Base-by-base conservation (phyloP, 2,329 filamentous ascomycete genomes). In the Phyllosticta capitalensis region DNA sequence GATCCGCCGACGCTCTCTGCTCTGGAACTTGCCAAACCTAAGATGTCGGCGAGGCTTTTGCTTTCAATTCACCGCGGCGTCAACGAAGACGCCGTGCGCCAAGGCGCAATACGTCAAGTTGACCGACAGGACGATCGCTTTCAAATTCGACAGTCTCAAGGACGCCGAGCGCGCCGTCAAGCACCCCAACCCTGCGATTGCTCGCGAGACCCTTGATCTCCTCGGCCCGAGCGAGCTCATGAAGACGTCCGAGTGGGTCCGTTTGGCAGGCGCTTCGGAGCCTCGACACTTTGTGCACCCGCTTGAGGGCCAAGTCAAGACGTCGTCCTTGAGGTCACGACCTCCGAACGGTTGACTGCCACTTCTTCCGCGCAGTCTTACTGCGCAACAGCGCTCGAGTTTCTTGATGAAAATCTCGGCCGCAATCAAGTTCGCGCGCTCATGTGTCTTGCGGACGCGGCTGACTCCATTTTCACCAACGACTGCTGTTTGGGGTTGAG, bases 61-160 rank as follows among this genome's bases (percentile, higher is more conserved):
- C n/a, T n/a, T n/a, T n/a, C n/a, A n/a, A n/a, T n/a, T n/a, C n/a
- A n/a, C n/a, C n/a, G n/a, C n/a, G n/a, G n/a, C n/a, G n/a, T n/a
- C n/a, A n/a, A n/a, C n/a, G 52, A 10, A 10, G 0, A 52, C 55
- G 2, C 9, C 24, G 7, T 56, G 12, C 24, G 2, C 30, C 51
- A 48, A 14, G 28, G n/a, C 30, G 30, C 66, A 68, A 54, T 7
- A 17, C 28, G 19, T 45, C 19, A 50, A 51, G 59, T 50, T 54
- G 61, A 7, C 7, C 5, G 26, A 28, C 4, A 63, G 33, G 3
- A 7, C 14, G 17, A 1, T 72, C 33, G 63, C 67, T 54, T 62
- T 75, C 52, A 67, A 67, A 55, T 76, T 76, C 63, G 73, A 78
- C 58, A 67, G 72, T 57, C 62, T 76, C n/a, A 62, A 64, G 20